Evolutionary conservation across 345 rosid species (phyloP), one percentile per base, ranked within the genome.

Genomic region (Orychophragmus violaceus): DNA sequence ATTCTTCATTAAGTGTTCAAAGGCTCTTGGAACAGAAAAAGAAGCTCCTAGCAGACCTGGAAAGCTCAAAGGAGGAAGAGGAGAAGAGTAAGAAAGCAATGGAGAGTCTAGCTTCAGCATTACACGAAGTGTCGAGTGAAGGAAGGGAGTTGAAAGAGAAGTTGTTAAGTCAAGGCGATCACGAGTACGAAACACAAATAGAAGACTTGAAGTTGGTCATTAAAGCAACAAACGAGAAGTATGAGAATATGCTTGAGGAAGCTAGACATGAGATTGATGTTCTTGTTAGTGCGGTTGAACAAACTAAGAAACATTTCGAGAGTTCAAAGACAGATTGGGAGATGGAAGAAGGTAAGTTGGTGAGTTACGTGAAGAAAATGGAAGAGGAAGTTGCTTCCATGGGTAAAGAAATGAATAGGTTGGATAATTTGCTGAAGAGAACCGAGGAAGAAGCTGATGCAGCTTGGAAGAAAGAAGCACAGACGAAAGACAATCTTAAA

Each of bases 41-140:
- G 78, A 82, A 82, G 48, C 91, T 88, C 35, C 79, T 88, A 32
- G 81, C 81, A 49, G 92, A 94, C 39, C 72, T 90, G 75, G 90
- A 85, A 69, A 84, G 54, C 65, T 81, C 90, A 19, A 83, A 77
- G 77, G 88, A 85, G 17, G 97, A 90, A 81, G 97, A 90, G 62
- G 95, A 88, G 77, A 94, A 84, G 87, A 87, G 91, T 87, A 90
- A 94, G 81, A 88, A 87, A 81, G 99, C 97, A 48, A 90, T 88
- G 92, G 99, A 94, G 78, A 90, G 87, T 59, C 84, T 94, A 68
- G 96, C 99, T 63, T 88, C 95, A 5, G 97, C 99, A 14, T 80
- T 94, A 45, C 99, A 90, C 50, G 99, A 94, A 80, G 96, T 87
- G 33, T 90, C 97, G 5, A 80, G 83, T 11, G 99, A 94, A 81